Evolutionary conservation across 108 stramenopile genomes (phyloP), one percentile per base, ranked within the genome.

Genomic region (Epipyxis sp.): DNA sequence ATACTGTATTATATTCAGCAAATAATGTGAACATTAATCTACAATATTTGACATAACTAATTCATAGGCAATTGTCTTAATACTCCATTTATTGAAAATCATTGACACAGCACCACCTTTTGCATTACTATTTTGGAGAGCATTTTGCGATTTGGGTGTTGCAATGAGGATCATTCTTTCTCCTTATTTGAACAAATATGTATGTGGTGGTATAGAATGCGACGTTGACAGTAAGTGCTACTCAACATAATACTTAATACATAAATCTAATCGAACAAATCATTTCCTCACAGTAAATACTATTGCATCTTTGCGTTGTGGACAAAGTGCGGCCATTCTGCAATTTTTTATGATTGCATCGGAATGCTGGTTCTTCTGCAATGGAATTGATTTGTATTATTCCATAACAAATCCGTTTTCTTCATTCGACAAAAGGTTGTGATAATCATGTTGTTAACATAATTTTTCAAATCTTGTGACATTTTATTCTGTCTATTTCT

Each of bases 321-420:
- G 25, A 25, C 54, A 20, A 25, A 20, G 29, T 41, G 20, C 65
- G 16, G 65, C 39, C 20, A 20, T 68, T 20, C 35, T 68, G 29
- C 39, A 68, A 41, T 68, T 68, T 25, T 68, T 68, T 41, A 16
- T 40, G 41, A 20, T 68, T 16, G 65, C 65, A 37, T 68, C 65
- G 20, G 65, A 68, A 68, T 20, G 16, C 29, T 68, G 65, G 65
- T 68, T 68, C 40, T 68, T 68, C 40, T 68, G 65, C 40, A 20
- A 40, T 20, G 65, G 39, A 20, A 37, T 68, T 13, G 65, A 68
- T 37, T 41, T 68, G 39, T 37, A 37, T 20, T 37, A 37, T 37
- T 20, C 65, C 40, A 25, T 68, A 20, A 68, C 13, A 16, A 68
- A 68, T 25, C 65, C 65, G 29, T 68, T 68, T 37, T 68, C 65